Base-by-base conservation (phyloP, 2,329 filamentous ascomycete species). In the Exophiala dermatitidis region DNA sequence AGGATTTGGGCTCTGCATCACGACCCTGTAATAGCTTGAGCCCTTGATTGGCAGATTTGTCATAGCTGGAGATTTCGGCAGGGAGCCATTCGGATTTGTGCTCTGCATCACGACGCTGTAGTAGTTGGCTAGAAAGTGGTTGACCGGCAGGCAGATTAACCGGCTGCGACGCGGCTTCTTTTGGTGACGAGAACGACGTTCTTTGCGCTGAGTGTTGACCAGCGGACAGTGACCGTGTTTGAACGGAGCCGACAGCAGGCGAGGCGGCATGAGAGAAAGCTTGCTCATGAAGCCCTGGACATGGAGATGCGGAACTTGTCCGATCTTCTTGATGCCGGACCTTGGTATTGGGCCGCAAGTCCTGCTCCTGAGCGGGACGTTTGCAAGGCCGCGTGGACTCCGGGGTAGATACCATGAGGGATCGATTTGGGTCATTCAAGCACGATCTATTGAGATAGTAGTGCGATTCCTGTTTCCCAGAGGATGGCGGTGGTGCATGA, bases 141-240 rank as follows among this genome's bases (percentile, higher is more conserved):
- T 45, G 31, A 2, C 31, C 8, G 8, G n/a, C 12, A 28, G 43
- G 30, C 19, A 41, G 29, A 19, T 32, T 12, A 5, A 33, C 37
- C 9, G 47, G 48, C 8, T 43, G 43, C 6, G 44, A 41, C 3
- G 38, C 38, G 7, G 33, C 8, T 28, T 48, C 12, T 29, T 52
- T 50, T 6, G 56, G 56, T 10, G 56, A 58, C n/a, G 56, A 53
- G 7, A 41, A 40, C 19, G 57, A 49, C 2, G 57, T 54, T 33
- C 49, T 42, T 19, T 50, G 50, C 19, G 50, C 31, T 8, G 53
- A 56, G 30, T 19, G 48, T 29, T 50, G 38, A n/a, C 50, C 50
- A 30, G 41, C 42, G 4, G 56, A 53, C 8, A 50, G 48, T 4
- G 52, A 52, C 7, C 19, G 51, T n/a, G 51, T 48, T 12, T 48